Conservation (phyloP, 805 yeast genomes). For the Yamadazyma phyllophila region DNA sequence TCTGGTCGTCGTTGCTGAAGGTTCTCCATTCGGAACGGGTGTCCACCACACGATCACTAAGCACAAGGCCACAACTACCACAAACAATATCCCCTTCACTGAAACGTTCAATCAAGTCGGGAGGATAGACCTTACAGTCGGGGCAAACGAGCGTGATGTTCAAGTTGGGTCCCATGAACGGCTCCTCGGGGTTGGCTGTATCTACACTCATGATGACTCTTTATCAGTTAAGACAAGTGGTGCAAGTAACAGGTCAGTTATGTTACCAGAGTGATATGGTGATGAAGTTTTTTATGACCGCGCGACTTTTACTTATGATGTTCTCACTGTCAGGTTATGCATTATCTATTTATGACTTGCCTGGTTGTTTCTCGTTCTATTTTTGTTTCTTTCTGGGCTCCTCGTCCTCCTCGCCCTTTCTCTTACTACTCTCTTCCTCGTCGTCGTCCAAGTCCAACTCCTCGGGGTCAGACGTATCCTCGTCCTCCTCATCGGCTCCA, state of each 20-base stretch:
- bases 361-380: too few relatives aligned
- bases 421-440: conserved; percentile 1
- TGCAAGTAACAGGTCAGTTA: neutral
- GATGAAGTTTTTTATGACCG: neutral
- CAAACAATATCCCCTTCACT: conserved; percentile 99
- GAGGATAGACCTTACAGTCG: conserved; percentile 93
- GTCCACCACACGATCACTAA: conserved; percentile 89
- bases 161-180: conserved; percentile 68
- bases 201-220: conserved; percentile 9
- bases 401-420: conserved; percentile 8
- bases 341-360: too few relatives aligned
- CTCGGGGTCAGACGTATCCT: conserved; percentile 48
- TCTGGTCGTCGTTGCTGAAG: conserved; percentile 95
- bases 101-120: conserved; percentile 90
- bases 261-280: neutral
- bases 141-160: conserved; percentile 92
- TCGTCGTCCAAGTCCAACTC: conserved; percentile 45
- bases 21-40: conserved; percentile 99
- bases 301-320: too few relatives aligned
- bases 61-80: conserved; percentile 92
- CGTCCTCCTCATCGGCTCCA: conserved; percentile 53
- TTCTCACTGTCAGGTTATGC: too few relatives aligned
- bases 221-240: conserved; percentile 2
- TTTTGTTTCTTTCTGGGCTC: conserved; percentile 1
- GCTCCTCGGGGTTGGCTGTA: conserved; percentile 17